Conservation (phyloP, 768 basidiomycete genomes). For the Boletus pseudopeckii region DNA sequence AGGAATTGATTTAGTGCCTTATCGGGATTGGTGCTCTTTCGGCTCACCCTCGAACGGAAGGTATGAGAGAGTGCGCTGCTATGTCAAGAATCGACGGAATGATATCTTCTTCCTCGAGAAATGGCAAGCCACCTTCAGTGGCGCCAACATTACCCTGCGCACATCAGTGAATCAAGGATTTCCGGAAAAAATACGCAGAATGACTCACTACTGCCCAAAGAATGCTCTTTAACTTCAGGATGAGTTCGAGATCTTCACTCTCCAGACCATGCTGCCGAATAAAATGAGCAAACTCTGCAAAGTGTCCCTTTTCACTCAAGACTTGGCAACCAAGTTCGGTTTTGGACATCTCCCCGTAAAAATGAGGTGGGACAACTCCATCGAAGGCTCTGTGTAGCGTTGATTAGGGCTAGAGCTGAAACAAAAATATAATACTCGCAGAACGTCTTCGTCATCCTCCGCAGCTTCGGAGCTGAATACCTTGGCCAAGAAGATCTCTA, state of each 20-base stretch:
- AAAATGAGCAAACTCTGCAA: conserved; percentile 85
- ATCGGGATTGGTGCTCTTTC: not conserved
- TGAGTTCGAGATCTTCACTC: conserved; percentile 75
- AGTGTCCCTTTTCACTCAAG: conserved; percentile 86
- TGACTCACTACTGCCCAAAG: conserved; percentile 90
- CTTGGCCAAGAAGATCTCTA: conserved; percentile 87
- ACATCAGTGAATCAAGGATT: not conserved
- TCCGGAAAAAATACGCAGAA: not conserved
- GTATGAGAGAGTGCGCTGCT: conserved; percentile 82
- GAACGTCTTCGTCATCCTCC: conserved; percentile 65
- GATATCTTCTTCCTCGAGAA: conserved; percentile 94
- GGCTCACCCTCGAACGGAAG: conserved; percentile 91
- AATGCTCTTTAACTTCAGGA: conserved; percentile 89
- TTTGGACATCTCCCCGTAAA: conserved; percentile 97
- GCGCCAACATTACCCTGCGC: conserved; percentile 90
- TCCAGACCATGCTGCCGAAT: conserved; percentile 86
- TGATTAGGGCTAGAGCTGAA: not conserved
- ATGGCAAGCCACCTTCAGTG: conserved; percentile 84
- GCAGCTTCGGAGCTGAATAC: conserved; percentile 56
- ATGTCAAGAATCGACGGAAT: conserved; percentile 89
- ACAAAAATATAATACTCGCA: conserved; percentile 36
- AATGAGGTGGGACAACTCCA: conserved; percentile 88
- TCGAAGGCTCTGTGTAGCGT: conserved; percentile 59
- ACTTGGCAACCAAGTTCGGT: conserved; percentile 93
- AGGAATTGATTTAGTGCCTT: conserved; percentile 10